These are phyloP conservation scores for Gilbertella persicaria DNA, from an alignment of 371 early-diverging fungal species.

Conservation along the genomic window DNA sequence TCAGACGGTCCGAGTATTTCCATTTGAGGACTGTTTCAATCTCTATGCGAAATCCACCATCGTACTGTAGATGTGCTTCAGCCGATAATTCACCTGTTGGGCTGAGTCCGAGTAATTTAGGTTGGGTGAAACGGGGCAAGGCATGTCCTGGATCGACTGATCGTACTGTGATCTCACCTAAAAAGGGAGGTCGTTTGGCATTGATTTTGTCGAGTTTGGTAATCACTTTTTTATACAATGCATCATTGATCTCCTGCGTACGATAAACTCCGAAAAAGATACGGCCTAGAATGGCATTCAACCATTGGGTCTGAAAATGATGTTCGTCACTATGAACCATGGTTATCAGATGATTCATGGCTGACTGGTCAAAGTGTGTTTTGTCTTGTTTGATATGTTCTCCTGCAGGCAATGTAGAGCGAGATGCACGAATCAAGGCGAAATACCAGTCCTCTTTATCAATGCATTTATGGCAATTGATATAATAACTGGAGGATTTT, in stretches of 20 bases:
- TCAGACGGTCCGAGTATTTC: constrained; percentile 54
- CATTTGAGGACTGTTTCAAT: constrained; percentile 68
- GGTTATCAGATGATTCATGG: constrained; percentile 57
- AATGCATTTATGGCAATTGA: constrained; percentile 58
- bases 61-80: constrained; percentile 79
- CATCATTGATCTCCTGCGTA: constrained; percentile 60
- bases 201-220: constrained; percentile 68
- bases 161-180: constrained; percentile 81
- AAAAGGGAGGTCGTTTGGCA: constrained; percentile 71
- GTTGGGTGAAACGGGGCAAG: constrained; percentile 79
- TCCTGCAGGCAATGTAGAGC: constrained; percentile 9
- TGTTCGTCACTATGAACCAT: constrained; percentile 64
- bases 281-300: constrained; percentile 88
- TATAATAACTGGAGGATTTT: constrained; percentile 37
- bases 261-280: constrained; percentile 72
- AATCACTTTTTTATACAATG: constrained; percentile 67
- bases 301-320: constrained; percentile 78
- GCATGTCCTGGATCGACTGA: constrained; percentile 80
- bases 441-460: constrained; percentile 94
- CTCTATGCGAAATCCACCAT: constrained; percentile 73
- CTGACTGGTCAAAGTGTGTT: constrained; percentile 54
- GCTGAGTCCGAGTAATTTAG: constrained; percentile 67
- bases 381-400: constrained; percentile 30
- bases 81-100: constrained; percentile 73
- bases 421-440: constrained; percentile 53